Evolutionary conservation across 257 asterid species (phyloP).

Genomic region (Perilla frutescens): DNA sequence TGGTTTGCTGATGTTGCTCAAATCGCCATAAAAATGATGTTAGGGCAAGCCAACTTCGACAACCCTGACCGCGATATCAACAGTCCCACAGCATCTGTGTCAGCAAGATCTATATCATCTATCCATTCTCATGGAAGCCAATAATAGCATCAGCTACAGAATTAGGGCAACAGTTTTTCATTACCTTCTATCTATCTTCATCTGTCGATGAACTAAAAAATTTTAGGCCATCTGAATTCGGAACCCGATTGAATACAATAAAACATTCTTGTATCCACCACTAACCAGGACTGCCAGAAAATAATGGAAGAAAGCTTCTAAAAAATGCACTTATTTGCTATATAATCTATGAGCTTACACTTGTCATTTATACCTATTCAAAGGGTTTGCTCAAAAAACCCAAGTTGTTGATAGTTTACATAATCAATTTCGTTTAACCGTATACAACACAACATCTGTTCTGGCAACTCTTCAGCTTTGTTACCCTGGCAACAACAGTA

Average conservation of each 20-base stretch:
- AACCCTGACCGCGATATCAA: slow-evolving; percentile 49
- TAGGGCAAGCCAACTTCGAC: slow-evolving; percentile 70
- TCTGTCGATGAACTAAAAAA: neutral
- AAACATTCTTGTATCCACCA: no score
- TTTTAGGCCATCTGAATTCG: no score
- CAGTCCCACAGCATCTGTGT: slow-evolving; percentile 69
- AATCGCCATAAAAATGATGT: slow-evolving; percentile 78
- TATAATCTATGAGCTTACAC: slow-evolving; percentile 32
- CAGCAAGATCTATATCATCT: slow-evolving; percentile 72
- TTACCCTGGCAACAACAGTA: slow-evolving; percentile 61
- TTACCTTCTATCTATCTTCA: slow-evolving; percentile 15
- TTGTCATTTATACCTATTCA: slow-evolving; percentile 36
- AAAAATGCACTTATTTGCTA: slow-evolving; percentile 28
- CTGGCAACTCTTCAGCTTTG: slow-evolving; percentile 85
- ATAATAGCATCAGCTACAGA: slow-evolving; percentile 35
- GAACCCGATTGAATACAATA: no score
- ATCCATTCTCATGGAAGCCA: slow-evolving; percentile 74
- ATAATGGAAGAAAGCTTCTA: slow-evolving; percentile 12
- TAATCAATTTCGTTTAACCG: slow-evolving; percentile 70
- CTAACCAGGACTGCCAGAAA: no score
- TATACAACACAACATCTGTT: slow-evolving; percentile 76
- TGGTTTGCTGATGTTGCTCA: slow-evolving; percentile 97
- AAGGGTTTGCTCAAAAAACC: slow-evolving; percentile 43
- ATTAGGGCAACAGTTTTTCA: neutral
- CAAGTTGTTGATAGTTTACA: slow-evolving; percentile 70